Percentiles rank a stretch among this genome's conserved stretches.
These are phyloP conservation scores for Vitis rupestris DNA, from an alignment of 164 flowering plant genomes.

Conservation along the genomic window DNA sequence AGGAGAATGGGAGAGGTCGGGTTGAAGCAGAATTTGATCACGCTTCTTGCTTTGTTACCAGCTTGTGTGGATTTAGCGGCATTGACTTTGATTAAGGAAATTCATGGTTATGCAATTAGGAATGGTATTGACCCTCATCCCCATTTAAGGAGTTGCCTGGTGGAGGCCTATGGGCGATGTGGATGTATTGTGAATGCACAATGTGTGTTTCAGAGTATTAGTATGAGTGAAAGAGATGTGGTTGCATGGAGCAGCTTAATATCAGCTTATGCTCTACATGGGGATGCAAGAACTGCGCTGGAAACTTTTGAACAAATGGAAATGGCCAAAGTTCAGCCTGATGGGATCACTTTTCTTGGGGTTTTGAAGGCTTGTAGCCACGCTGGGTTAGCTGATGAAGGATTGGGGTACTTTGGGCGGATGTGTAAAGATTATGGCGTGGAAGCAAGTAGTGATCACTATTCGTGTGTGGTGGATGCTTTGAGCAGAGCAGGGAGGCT, in stretches of 20 bases:
- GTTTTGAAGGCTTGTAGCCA: slow-evolving; percentile 79
- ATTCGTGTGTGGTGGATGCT: slow-evolving; percentile 66
- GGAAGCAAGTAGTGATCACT: slow-evolving; percentile 52
- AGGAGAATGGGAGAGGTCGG: slow-evolving; percentile 39
- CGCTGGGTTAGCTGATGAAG: slow-evolving; percentile 71
- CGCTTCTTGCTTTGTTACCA: slow-evolving; percentile 53
- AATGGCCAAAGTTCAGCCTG: slow-evolving; percentile 46
- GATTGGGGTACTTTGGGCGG: slow-evolving; percentile 37
- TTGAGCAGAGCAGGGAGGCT: slow-evolving; percentile 70
- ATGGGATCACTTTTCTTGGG: slow-evolving; percentile 59
- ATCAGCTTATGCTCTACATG: slow-evolving; percentile 66
- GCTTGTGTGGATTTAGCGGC: slow-evolving; percentile 47
- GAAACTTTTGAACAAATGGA: slow-evolving; percentile 52
- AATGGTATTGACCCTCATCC: slow-evolving; percentile 33
- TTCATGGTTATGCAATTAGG: slow-evolving; percentile 58
- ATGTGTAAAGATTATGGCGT: slow-evolving; percentile 44
- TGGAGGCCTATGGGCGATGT: slow-evolving; percentile 73
- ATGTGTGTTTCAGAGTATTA: slow-evolving; percentile 35
- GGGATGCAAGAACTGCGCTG: slow-evolving; percentile 51
- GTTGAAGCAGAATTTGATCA: slow-evolving; percentile 51
- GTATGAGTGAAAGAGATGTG: slow-evolving; percentile 54
- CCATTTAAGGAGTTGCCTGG: slow-evolving; percentile 57
- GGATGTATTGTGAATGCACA: slow-evolving; percentile 45
- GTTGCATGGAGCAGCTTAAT: slow-evolving; percentile 77
- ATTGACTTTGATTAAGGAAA: slow-evolving; percentile 42